Percentiles rank a stretch among this genome's conserved stretches.
phyloP scores from a whole-genome alignment of 768 basidiomycete genomes.

The Boletus speciosus region DNA sequence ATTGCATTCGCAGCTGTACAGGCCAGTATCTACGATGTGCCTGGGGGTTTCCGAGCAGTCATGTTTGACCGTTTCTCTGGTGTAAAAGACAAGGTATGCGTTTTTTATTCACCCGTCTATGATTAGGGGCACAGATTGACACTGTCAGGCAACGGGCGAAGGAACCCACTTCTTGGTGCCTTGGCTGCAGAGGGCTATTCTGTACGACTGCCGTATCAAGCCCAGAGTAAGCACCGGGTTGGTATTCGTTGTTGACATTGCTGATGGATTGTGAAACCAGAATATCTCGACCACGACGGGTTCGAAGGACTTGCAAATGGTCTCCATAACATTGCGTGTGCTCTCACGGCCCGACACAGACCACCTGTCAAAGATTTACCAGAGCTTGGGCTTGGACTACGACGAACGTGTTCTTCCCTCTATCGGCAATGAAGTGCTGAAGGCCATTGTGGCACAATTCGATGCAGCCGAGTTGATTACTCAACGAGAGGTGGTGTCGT shows the following conservation, averaged over 20 bases:
- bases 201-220: conserved; percentile 97
- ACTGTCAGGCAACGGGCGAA: conserved; percentile 74
- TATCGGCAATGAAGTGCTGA: conserved; percentile 96
- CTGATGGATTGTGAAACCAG: conserved; percentile 37
- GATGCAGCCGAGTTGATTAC: conserved; percentile 97
- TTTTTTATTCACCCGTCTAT: neutral
- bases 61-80: conserved; percentile 98
- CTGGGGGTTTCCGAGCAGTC: conserved; percentile 89
- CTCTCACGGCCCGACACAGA: conserved; percentile 88
- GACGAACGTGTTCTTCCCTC: conserved; percentile 97
- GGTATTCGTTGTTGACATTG: neutral
- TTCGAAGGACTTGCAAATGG: conserved; percentile 98
- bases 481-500: conserved; percentile 95
- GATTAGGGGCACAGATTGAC: neutral
- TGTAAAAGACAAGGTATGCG: conserved; percentile 70
- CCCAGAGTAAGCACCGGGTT: conserved; percentile 63
- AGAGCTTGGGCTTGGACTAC: conserved; percentile 91
- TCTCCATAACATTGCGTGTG: conserved; percentile 93
- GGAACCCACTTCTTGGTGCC: conserved; percentile 97
- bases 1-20: conserved; percentile 41
- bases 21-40: conserved; percentile 68
- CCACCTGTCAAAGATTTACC: conserved; percentile 91
- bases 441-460: conserved; percentile 97
- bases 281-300: conserved; percentile 99
- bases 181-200: conserved; percentile 92